phyloP scores from a whole-genome alignment of 257 asterid species.

The Penstemon davidsonii region DNA sequence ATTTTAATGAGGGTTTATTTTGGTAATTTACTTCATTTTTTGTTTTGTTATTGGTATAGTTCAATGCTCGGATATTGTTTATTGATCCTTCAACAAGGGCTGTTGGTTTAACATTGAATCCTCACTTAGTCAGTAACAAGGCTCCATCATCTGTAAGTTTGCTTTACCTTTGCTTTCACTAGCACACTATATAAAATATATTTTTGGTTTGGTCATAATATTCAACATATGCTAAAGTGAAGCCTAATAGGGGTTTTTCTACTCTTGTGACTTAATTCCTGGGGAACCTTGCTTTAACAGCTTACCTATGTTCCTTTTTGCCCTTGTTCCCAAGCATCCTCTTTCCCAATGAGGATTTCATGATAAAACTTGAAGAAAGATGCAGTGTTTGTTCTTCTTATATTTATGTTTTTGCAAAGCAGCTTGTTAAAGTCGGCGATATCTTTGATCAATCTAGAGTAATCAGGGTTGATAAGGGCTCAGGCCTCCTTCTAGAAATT shows the following conservation, averaged over 20 bases:
- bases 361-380: background rate
- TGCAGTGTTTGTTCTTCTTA: conserved; percentile 20
- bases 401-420: conserved; percentile 34
- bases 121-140: conserved; percentile 69
- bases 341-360: background rate
- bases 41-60: conserved; percentile 43
- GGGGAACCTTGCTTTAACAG: conserved; percentile 18
- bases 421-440: conserved; percentile 86
- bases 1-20: conserved; percentile 13
- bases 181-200: background rate
- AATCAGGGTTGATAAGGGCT: conserved; percentile 78
- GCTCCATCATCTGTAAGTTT: conserved; percentile 85
- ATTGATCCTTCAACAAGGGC: conserved; percentile 95
- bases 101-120: conserved; percentile 90
- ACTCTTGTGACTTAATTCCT: conserved; percentile 9
- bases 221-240: background rate
- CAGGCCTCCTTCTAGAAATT: conserved; percentile 78
- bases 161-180: conserved; percentile 12
- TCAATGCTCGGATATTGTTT: conserved; percentile 92
- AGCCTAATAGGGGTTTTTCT: background rate
- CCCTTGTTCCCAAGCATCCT: background rate
- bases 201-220: background rate
- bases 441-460: conserved; percentile 81
- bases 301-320: conserved; percentile 7
- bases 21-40: conserved; percentile 20